Evolutionary conservation across 2,329 filamentous ascomycete genomes (phyloP).

Genomic region (Fulvia fulva): DNA sequence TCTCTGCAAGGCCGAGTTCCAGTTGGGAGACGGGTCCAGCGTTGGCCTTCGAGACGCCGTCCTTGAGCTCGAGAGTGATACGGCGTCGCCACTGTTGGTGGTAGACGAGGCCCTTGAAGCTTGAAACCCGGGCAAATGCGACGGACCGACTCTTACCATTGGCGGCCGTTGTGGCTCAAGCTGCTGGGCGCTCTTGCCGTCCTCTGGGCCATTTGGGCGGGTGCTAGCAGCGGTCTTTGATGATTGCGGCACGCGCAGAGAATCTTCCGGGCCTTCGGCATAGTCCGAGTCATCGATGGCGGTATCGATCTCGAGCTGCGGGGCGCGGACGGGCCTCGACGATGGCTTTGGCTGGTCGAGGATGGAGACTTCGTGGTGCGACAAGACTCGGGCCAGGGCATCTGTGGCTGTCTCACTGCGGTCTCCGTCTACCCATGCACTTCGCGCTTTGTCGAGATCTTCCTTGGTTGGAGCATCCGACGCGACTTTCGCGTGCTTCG

Average conservation of each 20-base stretch:
- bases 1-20: slow-evolving; percentile 28
- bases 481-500: slow-evolving; percentile 2
- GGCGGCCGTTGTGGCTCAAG: slow-evolving; percentile 33
- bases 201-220: background rate
- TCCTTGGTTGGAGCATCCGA: slow-evolving; percentile 17
- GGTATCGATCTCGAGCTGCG: slow-evolving; percentile 12
- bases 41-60: slow-evolving; percentile 9
- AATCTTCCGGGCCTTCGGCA: slow-evolving; percentile 13
- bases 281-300: slow-evolving; percentile 24
- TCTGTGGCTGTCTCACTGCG: slow-evolving; percentile 28
- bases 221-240: background rate
- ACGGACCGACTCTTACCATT: slow-evolving; percentile 42
- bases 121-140: slow-evolving; percentile 47
- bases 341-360: slow-evolving; percentile 14
- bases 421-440: slow-evolving; percentile 25
- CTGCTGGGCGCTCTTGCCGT: background rate
- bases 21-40: slow-evolving; percentile 26
- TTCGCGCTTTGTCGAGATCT: slow-evolving; percentile 26
- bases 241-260: background rate
- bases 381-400: slow-evolving; percentile 30
- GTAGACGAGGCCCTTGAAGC: slow-evolving; percentile 44
- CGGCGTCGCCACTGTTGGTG: slow-evolving; percentile 37
- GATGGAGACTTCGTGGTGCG: slow-evolving; percentile 25
- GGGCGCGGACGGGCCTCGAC: slow-evolving; percentile 8
- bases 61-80: slow-evolving; percentile 25